Base-by-base conservation (phyloP, 495 filamentous ascomycete species). In the Daldinia childiae region DNA sequence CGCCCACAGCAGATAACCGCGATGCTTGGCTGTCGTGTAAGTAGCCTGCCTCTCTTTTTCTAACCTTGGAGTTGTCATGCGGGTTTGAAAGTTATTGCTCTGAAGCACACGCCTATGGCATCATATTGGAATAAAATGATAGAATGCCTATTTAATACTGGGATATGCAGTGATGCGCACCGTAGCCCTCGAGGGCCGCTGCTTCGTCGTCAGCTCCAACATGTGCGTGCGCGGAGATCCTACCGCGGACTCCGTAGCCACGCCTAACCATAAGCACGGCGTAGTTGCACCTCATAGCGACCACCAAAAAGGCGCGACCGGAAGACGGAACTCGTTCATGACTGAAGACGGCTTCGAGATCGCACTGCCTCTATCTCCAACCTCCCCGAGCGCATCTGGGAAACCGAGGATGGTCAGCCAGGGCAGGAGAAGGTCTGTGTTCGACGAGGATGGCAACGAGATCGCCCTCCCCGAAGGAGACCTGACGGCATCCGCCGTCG, bases 191-290 rank as follows among this genome's bases (percentile, higher is more conserved):
- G 95, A 98, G 76, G 91, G 93, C 7, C 84, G 95, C 27, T 91
- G 92, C 57, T 93, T 94, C 67, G 93, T 98, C n/a, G 80, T 98
- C 1, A 92, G 88, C 66, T 88, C 91, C 11, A 98, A 97, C 77
- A 94, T 97, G 80, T 95, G 91, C 74, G 86, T 93, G 2, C 85
- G 79, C 7, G 61, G 70, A 9, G 30, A 58, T 21, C n/a, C 21
- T 58, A 5, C 52, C 27, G 27, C 43, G n/a, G 21, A 54, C 17
- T 12, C 43, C 17, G 17, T 1, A 48, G 8, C 19, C 19, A 21
- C 43, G 43, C 43, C 12, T 21, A 48, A 24, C 19, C 3, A 14
- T 9, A 48, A 62, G 27, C 43, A 43, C 6, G 59, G 69, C n/a
- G n/a, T n/a, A 29, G 24, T 27, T 1, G 43, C 50, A 39, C n/a